Evolutionary conservation across 2,329 filamentous ascomycete genomes (phyloP).

Genomic region (Coniosporium tulheliwenetii): DNA sequence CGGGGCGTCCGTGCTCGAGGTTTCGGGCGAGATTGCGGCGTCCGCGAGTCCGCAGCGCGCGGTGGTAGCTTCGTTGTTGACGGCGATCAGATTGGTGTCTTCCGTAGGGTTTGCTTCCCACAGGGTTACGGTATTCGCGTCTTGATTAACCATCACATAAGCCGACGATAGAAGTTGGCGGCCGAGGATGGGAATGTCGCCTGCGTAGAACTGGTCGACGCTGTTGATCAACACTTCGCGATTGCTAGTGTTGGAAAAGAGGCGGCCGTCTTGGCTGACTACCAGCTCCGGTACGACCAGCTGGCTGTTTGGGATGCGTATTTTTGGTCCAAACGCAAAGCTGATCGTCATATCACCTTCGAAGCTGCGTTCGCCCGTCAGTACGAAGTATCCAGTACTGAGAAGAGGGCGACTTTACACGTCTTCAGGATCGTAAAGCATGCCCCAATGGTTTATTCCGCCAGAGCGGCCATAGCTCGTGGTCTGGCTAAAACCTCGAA

Average conservation of each 20-base stretch:
- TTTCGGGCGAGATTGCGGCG: no score
- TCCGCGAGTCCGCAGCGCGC: no score
- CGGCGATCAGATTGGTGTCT: slow-evolving; percentile 3
- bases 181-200: slow-evolving; percentile 8
- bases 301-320: slow-evolving; percentile 8
- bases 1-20: no score
- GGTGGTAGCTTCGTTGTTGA: background rate
- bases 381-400: no score
- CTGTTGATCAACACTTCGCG: slow-evolving; percentile 8
- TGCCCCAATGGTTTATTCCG: no score
- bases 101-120: slow-evolving; percentile 6
- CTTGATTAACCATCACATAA: slow-evolving; percentile 10
- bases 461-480: no score
- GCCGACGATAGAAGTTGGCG: slow-evolving; percentile 8
- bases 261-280: slow-evolving; percentile 5
- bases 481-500: no score
- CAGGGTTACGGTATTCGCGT: slow-evolving; percentile 6
- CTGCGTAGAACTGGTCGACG: slow-evolving; percentile 5
- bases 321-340: slow-evolving; percentile 6
- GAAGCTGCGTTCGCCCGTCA: slow-evolving; percentile 1
- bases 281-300: slow-evolving; percentile 6
- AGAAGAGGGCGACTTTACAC: no score
- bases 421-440: no score
- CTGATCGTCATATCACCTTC: slow-evolving; percentile 8
- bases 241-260: slow-evolving; percentile 5